Conservation (phyloP, 2,329 filamentous ascomycete species). For the Mariannaea sp. region DNA sequence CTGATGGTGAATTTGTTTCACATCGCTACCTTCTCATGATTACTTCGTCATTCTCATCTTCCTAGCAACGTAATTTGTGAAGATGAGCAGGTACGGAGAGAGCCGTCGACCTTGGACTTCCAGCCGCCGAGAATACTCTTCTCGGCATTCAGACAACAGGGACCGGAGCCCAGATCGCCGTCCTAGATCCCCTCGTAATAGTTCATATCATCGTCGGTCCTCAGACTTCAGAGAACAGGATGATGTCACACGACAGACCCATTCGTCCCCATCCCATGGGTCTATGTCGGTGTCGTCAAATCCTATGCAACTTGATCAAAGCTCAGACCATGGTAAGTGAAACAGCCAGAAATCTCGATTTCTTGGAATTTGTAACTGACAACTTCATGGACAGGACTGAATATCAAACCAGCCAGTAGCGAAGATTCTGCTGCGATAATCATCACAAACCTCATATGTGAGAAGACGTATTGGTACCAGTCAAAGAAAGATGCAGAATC, state of each 20-base stretch:
- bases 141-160: conserved; percentile 17
- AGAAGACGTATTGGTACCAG: conserved; percentile 29
- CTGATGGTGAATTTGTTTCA: background rate
- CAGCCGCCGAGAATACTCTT: conserved; percentile 16
- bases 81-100: conserved; percentile 20
- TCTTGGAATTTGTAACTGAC: conserved; percentile 2
- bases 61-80: conserved; percentile 23
- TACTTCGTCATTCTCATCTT: conserved; percentile 21
- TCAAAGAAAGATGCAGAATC: conserved; percentile 26
- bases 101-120: conserved; percentile 1
- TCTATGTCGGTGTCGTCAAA: conserved; percentile 5
- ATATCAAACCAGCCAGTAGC: conserved; percentile 1
- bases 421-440: conserved; percentile 3
- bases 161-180: conserved; percentile 20
- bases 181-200: conserved; percentile 10
- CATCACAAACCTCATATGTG: conserved; percentile 30
- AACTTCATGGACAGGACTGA: conserved; percentile 5
- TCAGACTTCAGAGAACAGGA: conserved; percentile 18
- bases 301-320: conserved; percentile 12
- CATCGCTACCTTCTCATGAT: conserved; percentile 14
- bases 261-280: conserved; percentile 1
- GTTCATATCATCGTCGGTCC: conserved; percentile 10
- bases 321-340: conserved; percentile 26
- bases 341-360: background rate
- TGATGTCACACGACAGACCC: background rate